Percentiles rank a stretch among this genome's conserved stretches.
Evolutionary conservation across 805 yeast species (phyloP).

Genomic region (Lipomyces oligophaga): DNA sequence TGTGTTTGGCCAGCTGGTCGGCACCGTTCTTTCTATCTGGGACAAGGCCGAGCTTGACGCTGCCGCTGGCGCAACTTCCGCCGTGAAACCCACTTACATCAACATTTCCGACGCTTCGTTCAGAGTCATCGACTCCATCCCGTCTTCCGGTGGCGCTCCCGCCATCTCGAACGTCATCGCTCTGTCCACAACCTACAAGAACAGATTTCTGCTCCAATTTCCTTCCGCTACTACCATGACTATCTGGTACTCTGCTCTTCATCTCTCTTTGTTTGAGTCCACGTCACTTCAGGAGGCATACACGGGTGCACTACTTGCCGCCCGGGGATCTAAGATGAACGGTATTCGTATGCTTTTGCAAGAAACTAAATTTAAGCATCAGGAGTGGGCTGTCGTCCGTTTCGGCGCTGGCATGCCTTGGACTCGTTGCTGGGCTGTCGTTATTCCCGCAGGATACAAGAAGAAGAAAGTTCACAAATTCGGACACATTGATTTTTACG

Average conservation of each 20-base stretch:
- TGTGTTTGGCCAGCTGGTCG: conserved; percentile 86
- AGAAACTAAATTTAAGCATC: conserved; percentile 79
- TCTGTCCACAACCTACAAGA: conserved; percentile 89
- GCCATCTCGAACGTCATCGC: conserved; percentile 48
- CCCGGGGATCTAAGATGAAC: conserved; percentile 82
- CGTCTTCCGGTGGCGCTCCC: conserved; percentile 13
- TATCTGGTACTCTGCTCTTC: conserved; percentile 78
- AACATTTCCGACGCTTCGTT: conserved; percentile 88
- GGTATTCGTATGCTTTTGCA: conserved; percentile 83
- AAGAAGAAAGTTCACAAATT: conserved; percentile 42
- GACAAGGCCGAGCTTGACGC: conserved; percentile 54
- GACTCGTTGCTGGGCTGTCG: conserved; percentile 89
- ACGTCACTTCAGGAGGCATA: conserved; percentile 88
- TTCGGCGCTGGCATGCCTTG: conserved; percentile 98
- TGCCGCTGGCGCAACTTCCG: conserved; percentile 41
- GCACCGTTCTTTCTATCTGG: conserved; percentile 92
- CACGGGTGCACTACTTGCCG: conserved; percentile 87
- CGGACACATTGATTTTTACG: conserved; percentile 77
- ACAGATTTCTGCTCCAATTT: conserved; percentile 79
- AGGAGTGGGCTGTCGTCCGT: conserved; percentile 91
- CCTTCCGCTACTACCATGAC: conserved; percentile 59
- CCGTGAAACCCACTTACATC: conserved; percentile 74
- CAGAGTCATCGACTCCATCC: conserved; percentile 42
- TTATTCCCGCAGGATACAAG: conserved; percentile 53
- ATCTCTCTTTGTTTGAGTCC: conserved; percentile 77